Evolutionary conservation across 768 basidiomycete genomes (phyloP).

Genomic region (Leccinum imitatum): DNA sequence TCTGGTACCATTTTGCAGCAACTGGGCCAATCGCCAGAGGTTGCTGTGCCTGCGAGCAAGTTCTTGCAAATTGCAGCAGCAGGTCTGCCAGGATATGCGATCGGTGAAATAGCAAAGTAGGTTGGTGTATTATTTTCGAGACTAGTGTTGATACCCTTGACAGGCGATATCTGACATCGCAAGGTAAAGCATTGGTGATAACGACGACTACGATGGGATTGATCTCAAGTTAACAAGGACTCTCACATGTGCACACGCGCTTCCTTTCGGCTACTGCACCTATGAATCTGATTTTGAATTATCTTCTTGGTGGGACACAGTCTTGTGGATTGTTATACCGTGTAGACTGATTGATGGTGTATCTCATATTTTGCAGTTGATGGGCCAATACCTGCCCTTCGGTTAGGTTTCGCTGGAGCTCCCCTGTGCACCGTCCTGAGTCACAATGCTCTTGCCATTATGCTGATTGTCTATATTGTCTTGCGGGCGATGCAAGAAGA

Average conservation of each 20-base stretch:
- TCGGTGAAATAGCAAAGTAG: conserved; percentile 42
- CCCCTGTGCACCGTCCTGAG: conserved; percentile 29
- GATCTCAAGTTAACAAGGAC: conserved; percentile 15
- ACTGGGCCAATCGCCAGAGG: conserved; percentile 37
- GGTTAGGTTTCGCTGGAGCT: conserved; percentile 27
- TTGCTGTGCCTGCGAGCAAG: conserved; percentile 38
- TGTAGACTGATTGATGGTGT: neutral
- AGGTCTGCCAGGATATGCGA: conserved; percentile 48
- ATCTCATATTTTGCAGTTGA: conserved; percentile 13
- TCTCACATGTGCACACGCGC: conserved; percentile 21
- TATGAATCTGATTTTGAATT: conserved; percentile 25
- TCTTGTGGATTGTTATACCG: neutral
- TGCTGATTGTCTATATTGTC: conserved; percentile 25
- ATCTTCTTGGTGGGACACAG: conserved; percentile 23
- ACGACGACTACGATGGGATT: neutral
- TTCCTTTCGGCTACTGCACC: conserved; percentile 25
- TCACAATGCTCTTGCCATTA: conserved; percentile 23
- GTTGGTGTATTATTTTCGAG: neutral
- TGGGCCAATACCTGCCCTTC: conserved; percentile 27
- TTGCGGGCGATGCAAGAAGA: conserved; percentile 22
- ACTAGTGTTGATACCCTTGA: conserved; percentile 2
- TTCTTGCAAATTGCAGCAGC: conserved; percentile 41
- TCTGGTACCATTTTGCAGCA: conserved; percentile 39
- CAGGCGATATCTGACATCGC: conserved; percentile 24
- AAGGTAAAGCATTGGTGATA: conserved; percentile 10